A percentile compares a stretch with the other conserved stretches of the same genome.
These are phyloP conservation scores for Rhodotorula taiwanensis DNA, from an alignment of 768 basidiomycete species.

Conservation along the genomic window DNA sequence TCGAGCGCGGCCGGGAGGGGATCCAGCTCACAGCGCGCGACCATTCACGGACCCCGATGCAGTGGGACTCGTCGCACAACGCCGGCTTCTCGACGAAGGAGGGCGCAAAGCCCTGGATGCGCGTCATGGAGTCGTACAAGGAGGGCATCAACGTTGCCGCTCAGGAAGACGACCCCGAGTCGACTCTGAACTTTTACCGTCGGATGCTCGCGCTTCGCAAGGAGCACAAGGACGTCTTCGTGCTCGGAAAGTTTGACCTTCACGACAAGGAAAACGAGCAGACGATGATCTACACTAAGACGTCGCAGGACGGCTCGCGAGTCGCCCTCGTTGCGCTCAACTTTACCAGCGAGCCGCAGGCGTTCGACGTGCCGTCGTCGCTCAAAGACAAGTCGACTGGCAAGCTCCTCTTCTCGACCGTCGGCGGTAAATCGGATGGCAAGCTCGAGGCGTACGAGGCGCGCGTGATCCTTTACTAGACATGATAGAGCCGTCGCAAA, in stretches of 20 bases:
- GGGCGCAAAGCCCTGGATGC: conserved; percentile 21
- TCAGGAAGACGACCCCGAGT: conserved; percentile 52
- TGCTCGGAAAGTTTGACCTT: conserved; percentile 58
- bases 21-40: conserved; percentile 49
- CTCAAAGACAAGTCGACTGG: not conserved
- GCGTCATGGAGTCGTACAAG: conserved; percentile 32
- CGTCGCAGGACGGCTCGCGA: conserved; percentile 40
- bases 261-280: conserved; percentile 50
- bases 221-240: conserved; percentile 54
- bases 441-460: conserved; percentile 13
- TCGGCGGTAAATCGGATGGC: not conserved
- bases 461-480: conserved; percentile 3
- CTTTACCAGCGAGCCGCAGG: conserved; percentile 27
- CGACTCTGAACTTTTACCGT: conserved; percentile 60
- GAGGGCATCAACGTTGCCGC: conserved; percentile 44
- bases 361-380: conserved; percentile 4
- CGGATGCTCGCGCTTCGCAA: conserved; percentile 54
- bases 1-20: conserved; percentile 15
- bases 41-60: conserved; percentile 61
- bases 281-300: conserved; percentile 56
- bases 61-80: conserved; percentile 24
- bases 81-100: conserved; percentile 16
- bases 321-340: conserved; percentile 44
- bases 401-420: not conserved
- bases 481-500: too few relatives aligned